phyloP scores from a whole-genome alignment of 2,329 filamentous ascomycete genomes.

The Fonsecaea erecta region DNA sequence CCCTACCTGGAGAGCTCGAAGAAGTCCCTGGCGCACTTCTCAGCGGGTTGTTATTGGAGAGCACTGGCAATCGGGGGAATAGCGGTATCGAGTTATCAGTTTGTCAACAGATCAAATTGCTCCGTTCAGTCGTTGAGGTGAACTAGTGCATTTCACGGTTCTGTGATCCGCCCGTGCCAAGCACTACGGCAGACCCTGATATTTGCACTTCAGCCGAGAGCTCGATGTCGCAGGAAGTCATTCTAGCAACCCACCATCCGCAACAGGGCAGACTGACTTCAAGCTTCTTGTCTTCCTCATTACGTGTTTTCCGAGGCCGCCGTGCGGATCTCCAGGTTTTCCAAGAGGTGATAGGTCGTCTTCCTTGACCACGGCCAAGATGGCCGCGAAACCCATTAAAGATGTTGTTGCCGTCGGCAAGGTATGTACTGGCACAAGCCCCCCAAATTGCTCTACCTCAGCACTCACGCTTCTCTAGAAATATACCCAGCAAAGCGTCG shows the following conservation, averaged over 20 bases:
- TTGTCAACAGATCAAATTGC: neutral
- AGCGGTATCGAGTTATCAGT: neutral
- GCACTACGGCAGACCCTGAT: constrained; percentile 7
- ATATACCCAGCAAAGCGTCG: constrained; percentile 89
- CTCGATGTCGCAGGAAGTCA: neutral
- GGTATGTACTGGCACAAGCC: constrained; percentile 10
- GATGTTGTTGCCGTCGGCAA: constrained; percentile 32
- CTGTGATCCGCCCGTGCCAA: constrained; percentile 10
- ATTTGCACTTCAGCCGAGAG: neutral
- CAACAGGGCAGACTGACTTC: neutral
- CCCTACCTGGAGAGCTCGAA: neutral
- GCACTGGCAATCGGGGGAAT: neutral
- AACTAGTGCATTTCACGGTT: neutral
- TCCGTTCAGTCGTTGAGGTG: no score
- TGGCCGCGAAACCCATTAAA: constrained; percentile 33
- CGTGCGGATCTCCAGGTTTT: neutral
- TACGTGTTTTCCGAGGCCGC: neutral
- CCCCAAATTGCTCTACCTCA: neutral
- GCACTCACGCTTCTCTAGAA: constrained; percentile 63
- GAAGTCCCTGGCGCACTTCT: constrained; percentile 10
- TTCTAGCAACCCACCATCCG: neutral
- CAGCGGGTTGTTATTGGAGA: neutral
- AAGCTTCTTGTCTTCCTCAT: neutral
- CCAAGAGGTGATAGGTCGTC: constrained; percentile 1
- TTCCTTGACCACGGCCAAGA: constrained; percentile 19